These are phyloP conservation scores for Eucalyptus marginata DNA, from an alignment of 345 rosid genomes.

Conservation along the genomic window DNA sequence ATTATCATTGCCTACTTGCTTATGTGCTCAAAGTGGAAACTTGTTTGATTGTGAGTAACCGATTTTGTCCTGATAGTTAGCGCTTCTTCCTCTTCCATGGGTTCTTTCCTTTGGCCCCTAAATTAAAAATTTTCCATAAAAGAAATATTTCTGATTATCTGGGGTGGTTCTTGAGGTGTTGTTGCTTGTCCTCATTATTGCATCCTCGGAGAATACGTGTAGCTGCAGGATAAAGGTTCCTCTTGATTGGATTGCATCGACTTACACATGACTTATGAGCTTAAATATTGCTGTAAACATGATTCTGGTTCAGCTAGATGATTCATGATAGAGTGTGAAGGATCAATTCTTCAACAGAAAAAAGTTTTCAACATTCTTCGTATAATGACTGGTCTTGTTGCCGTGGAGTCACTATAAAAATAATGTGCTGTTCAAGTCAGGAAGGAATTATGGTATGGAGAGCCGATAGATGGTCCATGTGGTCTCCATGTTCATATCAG, in stretches of 20 bases:
- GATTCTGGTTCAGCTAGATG: neutral
- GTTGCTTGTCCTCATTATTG: neutral
- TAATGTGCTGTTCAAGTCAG: neutral
- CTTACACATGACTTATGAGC: neutral
- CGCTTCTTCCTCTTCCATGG: neutral
- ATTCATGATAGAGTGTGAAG: neutral
- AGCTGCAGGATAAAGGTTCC: neutral
- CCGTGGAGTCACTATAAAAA: neutral
- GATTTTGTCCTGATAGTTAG: neutral
- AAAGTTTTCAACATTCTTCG: neutral
- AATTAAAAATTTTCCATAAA: neutral
- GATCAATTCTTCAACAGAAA: neutral
- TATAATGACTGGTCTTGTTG: neutral
- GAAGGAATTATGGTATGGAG: neutral
- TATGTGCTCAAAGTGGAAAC: neutral
- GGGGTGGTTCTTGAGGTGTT: neutral
- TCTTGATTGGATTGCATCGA: neutral
- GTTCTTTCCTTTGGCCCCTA: neutral
- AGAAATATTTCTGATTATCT: neutral
- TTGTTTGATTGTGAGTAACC: neutral
- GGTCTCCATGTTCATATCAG: neutral
- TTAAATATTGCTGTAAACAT: neutral
- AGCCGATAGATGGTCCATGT: neutral
- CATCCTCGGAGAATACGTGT: neutral
- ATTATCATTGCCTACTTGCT: neutral